Evolutionary conservation across 257 asterid species (phyloP), one percentile per base, ranked within the genome.

Genomic region (Verbascum thapsus): DNA sequence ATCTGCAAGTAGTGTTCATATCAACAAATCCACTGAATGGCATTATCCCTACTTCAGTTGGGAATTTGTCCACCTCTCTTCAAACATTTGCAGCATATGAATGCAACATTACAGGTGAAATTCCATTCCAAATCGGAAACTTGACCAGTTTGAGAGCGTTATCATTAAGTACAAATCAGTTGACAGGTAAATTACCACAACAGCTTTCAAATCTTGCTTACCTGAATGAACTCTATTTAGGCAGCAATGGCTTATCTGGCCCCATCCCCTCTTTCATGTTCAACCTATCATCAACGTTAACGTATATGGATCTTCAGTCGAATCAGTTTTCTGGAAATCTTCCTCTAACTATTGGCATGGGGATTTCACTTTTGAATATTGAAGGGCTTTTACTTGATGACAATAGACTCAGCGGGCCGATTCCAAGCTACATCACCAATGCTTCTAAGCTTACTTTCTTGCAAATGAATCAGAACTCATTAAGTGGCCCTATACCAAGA

Each of bases 371-470:
- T 26, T 26, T 26, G 32, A 26, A 26, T 26, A 2, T 26, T 26
- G 32, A 26, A 26, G 5, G 5, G 32, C 32, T 26, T 26, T 26
- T 1, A 1, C 32, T 26, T 26, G 2, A 26, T 26, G 32, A 26
- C 32, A 79, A 79, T 48, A 32, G 49, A 41, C 52, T 78, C 44
- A 74, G 61, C 19, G 80, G 85, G 34, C n/a, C 6, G 15, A 53
- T 81, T 20, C 79, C 83, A 2, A 58, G 67, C 26, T 74, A 58
- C 12, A 53, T 74, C 6, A 64, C 63, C 48, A 81, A 81, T 69
- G 72, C 79, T 54, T 55, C 83, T 30, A 71, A 68, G 40, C 71
- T 80, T 32, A 8, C 35, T 12, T 1, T 16, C 13, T 26, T 77
- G 16, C 53, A 3, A 63, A 30, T 71, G 60, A 0, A 3, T 0